These are phyloP conservation scores for Ceratocystis alfenasii DNA, from an alignment of 2,329 filamentous ascomycete species.

Conservation along the genomic window DNA sequence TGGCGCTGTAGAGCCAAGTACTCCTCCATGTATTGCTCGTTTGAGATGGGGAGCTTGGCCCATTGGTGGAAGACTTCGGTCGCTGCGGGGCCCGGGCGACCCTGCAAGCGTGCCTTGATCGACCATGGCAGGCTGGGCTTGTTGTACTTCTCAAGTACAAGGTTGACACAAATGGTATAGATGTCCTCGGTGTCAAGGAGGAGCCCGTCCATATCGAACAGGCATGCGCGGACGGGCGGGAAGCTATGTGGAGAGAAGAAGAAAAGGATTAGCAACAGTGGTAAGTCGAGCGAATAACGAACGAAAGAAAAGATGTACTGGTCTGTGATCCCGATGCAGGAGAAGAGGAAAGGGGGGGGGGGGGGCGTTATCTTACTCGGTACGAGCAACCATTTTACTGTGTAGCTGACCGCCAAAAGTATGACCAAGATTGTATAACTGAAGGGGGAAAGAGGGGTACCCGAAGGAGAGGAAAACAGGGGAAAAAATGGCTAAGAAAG, in stretches of 20 bases:
- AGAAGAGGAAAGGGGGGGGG: conserved; percentile 27
- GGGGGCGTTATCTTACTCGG: conserved; percentile 32
- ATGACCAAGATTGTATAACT: conserved; percentile 14
- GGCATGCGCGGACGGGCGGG: conserved; percentile 72
- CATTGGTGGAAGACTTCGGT: conserved; percentile 55
- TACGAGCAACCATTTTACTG: conserved; percentile 33
- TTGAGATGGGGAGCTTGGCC: conserved; percentile 70
- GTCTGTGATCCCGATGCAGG: background rate
- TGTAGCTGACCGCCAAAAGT: background rate
- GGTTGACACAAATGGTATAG: conserved; percentile 76
- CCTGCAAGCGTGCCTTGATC: conserved; percentile 76
- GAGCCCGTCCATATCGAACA: conserved; percentile 98
- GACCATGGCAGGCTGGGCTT: conserved; percentile 74
- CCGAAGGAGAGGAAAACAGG: background rate
- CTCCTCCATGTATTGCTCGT: conserved; percentile 52
- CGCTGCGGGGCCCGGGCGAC: conserved; percentile 43
- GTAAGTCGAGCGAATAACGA: too few species aligned
- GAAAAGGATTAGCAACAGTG: conserved; percentile 2
- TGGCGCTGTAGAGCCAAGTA: conserved; percentile 53
- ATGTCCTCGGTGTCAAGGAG: conserved; percentile 86
- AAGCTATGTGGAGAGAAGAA: conserved; percentile 39
- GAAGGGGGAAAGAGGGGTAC: conserved; percentile 15
- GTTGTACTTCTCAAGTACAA: conserved; percentile 62
- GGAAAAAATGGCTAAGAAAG: background rate
- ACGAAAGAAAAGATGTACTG: too few species aligned